Base-by-base conservation (phyloP, 164 flowering plant genomes). In the Chimonanthus salicifolius region DNA sequence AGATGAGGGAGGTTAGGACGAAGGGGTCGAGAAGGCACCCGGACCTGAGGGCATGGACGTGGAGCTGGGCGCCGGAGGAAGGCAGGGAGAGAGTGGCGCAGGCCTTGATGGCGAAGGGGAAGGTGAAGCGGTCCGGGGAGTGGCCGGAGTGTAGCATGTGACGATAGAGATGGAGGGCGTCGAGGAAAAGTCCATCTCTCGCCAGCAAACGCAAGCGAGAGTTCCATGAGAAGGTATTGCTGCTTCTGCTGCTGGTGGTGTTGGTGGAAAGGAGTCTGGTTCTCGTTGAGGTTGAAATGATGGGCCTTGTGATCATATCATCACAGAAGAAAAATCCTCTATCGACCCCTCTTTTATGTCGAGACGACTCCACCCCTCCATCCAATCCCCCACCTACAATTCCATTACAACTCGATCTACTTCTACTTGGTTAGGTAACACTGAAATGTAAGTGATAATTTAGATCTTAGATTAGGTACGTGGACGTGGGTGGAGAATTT, bases 51-150 rank as follows among this genome's bases (percentile, higher is more conserved):
- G 84, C 90, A 71, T 92, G 95, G 65, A 77, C 72, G 67, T 92
- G 97, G 68, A 94, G 84, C 84, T 91, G 95, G 3, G 75, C 13
- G 43, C 97, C 95, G 69, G 86, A 8, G 70, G 75, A 2, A 6
- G 87, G 88, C 50, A 88, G 87, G 0, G 82, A 82, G 45, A 91
- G 88, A 16, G 85, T 75, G 11, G 92, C 91, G 71, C 92, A 88
- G 13, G 97, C 89, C 64, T 94, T 94, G 80, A 94, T 78, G 47
- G 82, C 85, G 81, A 87, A 87, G 13, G 99, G 98, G 85, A 91
- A 89, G 65, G 93, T 84, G 88, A 88, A 94, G 65, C 94, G 85
- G 80, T 91, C 82, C 20, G 97, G 94, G 18, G 80, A 5, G 74
- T 68, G 79, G 63, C 88, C 90, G 8, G 82, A 85, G 21, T 86